Conservation (phyloP, 768 basidiomycete species). For the Suillus discolor region DNA sequence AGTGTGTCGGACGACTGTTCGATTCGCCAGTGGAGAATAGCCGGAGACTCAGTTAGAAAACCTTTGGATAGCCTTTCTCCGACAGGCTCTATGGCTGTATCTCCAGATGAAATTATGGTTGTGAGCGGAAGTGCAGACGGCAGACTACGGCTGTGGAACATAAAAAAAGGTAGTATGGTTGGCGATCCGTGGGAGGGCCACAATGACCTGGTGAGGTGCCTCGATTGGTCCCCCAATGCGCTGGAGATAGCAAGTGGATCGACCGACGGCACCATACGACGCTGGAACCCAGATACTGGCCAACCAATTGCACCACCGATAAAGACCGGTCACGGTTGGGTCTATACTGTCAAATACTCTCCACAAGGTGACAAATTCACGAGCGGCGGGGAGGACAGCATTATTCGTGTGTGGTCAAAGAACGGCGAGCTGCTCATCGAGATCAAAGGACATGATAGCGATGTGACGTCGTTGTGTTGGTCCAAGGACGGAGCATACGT, state of each 20-base stretch:
- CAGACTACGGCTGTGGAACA: background rate
- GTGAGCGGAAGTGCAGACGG: background rate
- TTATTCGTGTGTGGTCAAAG: background rate
- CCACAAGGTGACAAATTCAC: background rate
- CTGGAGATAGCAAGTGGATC: conserved; percentile 16
- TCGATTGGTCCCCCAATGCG: conserved; percentile 16
- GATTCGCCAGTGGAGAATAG: background rate
- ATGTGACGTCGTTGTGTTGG: background rate
- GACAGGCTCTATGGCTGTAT: background rate
- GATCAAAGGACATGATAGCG: background rate
- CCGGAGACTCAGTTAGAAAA: background rate
- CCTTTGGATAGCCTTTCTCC: background rate
- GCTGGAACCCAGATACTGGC: conserved; percentile 16
- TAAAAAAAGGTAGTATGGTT: background rate
- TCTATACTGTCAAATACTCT: background rate
- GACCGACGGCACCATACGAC: conserved; percentile 13
- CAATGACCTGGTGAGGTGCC: background rate
- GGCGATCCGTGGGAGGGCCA: background rate
- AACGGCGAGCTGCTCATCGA: background rate
- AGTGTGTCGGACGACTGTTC: background rate
- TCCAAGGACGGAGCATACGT: background rate
- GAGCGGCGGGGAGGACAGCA: background rate
- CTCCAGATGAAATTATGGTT: background rate
- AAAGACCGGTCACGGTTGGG: background rate
- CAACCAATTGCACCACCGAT: background rate